Percentiles rank a stretch among this genome's conserved stretches.
These are phyloP conservation scores for Candida yuanshanica DNA, from an alignment of 805 yeast species.

Conservation along the genomic window DNA sequence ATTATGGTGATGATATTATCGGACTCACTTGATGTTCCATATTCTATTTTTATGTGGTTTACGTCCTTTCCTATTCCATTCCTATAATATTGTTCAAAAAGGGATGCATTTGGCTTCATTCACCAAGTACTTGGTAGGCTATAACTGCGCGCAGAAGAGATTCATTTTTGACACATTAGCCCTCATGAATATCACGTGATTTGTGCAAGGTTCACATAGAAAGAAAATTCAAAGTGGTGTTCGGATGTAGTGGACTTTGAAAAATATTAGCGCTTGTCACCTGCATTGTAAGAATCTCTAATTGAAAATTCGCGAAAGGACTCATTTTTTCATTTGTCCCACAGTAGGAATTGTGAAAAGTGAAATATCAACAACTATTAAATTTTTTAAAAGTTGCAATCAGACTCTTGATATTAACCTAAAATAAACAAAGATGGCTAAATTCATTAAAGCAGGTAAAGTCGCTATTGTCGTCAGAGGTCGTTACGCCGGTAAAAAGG, in stretches of 20 bases:
- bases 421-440: conserved; percentile 63
- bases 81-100: too few relatives aligned
- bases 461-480: conserved; percentile 76
- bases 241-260: conserved; percentile 3
- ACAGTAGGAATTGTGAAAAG: conserved; percentile 11
- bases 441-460: conserved; percentile 95
- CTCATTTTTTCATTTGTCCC: conserved; percentile 12
- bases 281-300: background rate
- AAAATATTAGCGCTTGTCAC: background rate
- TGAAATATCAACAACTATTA: conserved; percentile 18
- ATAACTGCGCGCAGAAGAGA: too few relatives aligned
- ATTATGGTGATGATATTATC: background rate
- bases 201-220: background rate
- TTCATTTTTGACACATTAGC: conserved; percentile 1
- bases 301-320: conserved; percentile 7
- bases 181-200: conserved; percentile 5
- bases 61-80: too few relatives aligned
- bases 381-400: background rate
- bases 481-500: conserved; percentile 99
- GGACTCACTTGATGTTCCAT: too few relatives aligned
- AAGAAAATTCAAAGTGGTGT: conserved; percentile 2
- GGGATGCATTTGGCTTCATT: too few relatives aligned
- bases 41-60: too few relatives aligned
- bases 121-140: too few relatives aligned
- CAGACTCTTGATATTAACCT: background rate